These are phyloP conservation scores for Voacanga thouarsii DNA, from an alignment of 257 asterid species.

Conservation along the genomic window DNA sequence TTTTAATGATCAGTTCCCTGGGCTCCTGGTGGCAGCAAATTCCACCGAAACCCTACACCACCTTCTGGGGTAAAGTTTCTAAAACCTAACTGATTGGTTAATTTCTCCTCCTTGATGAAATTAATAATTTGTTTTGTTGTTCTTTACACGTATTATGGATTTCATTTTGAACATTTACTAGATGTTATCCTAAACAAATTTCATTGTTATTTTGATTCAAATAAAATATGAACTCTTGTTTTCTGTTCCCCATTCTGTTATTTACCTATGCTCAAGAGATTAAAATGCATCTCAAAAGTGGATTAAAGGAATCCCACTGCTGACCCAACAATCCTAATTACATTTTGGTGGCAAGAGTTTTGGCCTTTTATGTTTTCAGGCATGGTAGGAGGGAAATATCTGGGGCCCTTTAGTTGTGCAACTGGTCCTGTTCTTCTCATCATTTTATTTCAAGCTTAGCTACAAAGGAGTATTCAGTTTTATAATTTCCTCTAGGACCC, in stretches of 20 bases:
- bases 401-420: background rate
- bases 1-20: constrained; percentile 73
- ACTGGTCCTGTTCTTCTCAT: background rate
- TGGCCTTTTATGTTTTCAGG: background rate
- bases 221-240: background rate
- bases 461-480: background rate
- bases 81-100: constrained; percentile 1
- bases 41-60: constrained; percentile 86
- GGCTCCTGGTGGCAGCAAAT: constrained; percentile 99
- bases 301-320: background rate
- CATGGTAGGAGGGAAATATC: background rate
- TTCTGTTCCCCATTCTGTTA: background rate
- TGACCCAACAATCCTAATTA: background rate
- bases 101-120: constrained; percentile 4
- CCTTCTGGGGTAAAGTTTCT: constrained; percentile 75
- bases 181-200: background rate
- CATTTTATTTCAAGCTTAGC: background rate
- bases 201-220: background rate
- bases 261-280: background rate
- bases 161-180: background rate
- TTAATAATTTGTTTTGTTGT: background rate
- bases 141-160: background rate
- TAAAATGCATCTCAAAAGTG: background rate
- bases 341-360: background rate
- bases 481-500: background rate